Base-by-base conservation (phyloP, 805 yeast species). In the Candida manassasensis region DNA sequence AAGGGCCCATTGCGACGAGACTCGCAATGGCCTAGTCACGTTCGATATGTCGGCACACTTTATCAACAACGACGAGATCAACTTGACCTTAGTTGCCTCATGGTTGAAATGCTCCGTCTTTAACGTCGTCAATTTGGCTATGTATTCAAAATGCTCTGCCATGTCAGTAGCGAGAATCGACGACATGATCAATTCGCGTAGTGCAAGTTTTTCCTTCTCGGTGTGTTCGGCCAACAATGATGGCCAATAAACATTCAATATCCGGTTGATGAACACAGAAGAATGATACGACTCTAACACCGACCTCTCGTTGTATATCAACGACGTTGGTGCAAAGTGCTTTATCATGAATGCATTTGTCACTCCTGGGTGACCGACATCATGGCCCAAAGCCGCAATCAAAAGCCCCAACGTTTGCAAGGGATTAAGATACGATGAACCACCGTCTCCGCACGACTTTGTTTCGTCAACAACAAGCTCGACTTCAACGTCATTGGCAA, bases 1-100 rank as follows among this genome's bases (percentile, higher is more conserved):
- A 42, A 75, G 63, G 4, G 95, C 96, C 97, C 97, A 89, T 60
- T 82, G 80, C 1, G 85, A 75, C 15, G 90, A 81, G 2, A 86
- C 76, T 24, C 73, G 63, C 38, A 85, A 63, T 4, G 89, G 87
- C 41, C 97, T 67, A 7, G 95, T 78, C 15, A 89, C 96, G 55
- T 93, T 93, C 18, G 96, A 85, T 30, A 93, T 87, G 61, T 93
- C 98, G 3, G 97, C 97, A 58, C 95, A 87, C 63, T 93, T 93
- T 41, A 93, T 77, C 41, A 90, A 69, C 40, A 88, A 61, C 17
- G 85, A 73, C 29, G 82, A 68, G 25, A 87, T 59, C 44, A 84
- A 68, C 38, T 43, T 64, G 40, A 49, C 55, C 35, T 41, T 52
- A 8, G 33, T 21, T 5, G 33, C 33, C 13, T 30, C 33, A 19